These are phyloP conservation scores for Boeremia lycopersici DNA, from an alignment of 2,329 filamentous ascomycete species.

Conservation along the genomic window DNA sequence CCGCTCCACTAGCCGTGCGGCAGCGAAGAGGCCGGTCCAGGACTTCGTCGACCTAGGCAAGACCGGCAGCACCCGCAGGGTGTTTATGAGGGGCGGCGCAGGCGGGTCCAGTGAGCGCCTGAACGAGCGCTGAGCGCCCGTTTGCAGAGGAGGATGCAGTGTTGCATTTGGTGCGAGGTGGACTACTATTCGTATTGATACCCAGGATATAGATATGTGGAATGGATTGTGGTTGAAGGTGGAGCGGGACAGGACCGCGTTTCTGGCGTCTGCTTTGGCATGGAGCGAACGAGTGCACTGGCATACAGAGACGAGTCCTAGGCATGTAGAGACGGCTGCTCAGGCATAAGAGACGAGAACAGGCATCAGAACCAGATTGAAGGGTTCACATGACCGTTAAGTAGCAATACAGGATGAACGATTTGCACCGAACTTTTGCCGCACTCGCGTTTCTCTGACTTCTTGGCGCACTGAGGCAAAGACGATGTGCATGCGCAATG, in stretches of 20 bases:
- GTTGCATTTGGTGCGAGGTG: constrained; percentile 1
- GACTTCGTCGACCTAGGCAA: constrained; percentile 73
- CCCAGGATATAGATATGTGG: constrained; percentile 17
- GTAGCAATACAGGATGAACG: no score
- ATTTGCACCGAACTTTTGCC: no score
- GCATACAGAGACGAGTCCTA: no score
- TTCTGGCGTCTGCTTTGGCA: no score
- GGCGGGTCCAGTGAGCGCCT: constrained; percentile 3
- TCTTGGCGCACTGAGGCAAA: no score
- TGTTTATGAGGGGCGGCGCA: constrained; percentile 61
- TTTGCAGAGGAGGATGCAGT: background rate
- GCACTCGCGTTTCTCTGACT: no score
- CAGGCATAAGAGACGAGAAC: no score
- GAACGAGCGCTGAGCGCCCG: constrained; percentile 8
- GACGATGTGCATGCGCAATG: no score
- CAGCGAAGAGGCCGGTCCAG: constrained; percentile 24
- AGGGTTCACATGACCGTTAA: no score
- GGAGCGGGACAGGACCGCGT: background rate
- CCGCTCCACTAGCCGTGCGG: constrained; percentile 22
- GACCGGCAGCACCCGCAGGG: constrained; percentile 73
- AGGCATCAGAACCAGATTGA: no score
- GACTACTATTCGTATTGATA: constrained; percentile 17
- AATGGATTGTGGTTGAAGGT: constrained; percentile 8
- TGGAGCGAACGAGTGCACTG: no score
- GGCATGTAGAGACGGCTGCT: no score